A percentile compares a stretch with the other conserved stretches of the same genome.
Evolutionary conservation across 129 eudicot species (phyloP).

Genomic region (Pulicaria dysenterica): DNA sequence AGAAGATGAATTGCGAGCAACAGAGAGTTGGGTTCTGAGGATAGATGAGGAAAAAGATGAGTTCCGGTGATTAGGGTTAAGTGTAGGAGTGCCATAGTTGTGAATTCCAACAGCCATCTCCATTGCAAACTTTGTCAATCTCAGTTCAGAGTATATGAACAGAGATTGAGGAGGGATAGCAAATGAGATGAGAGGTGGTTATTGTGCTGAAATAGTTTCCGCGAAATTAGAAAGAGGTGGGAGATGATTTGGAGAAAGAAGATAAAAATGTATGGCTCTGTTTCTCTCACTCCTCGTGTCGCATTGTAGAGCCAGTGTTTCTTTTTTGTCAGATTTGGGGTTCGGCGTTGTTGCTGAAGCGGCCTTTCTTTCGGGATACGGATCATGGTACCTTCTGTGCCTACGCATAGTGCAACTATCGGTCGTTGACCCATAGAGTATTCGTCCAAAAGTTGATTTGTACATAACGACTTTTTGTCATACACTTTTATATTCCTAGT

Average conservation of each 20-base stretch:
- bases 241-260: slow-evolving; percentile 13
- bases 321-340: background rate
- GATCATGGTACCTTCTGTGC: too few relatives aligned
- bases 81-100: slow-evolving; percentile 29
- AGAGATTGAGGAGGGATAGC: slow-evolving; percentile 32
- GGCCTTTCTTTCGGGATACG: background rate
- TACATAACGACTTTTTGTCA: too few relatives aligned
- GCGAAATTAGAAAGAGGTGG: slow-evolving; percentile 3
- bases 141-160: slow-evolving; percentile 24
- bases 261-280: slow-evolving; percentile 18
- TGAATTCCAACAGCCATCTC: slow-evolving; percentile 56
- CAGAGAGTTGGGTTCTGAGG: slow-evolving; percentile 43
- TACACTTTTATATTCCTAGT: too few relatives aligned
- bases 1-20: slow-evolving; percentile 45
- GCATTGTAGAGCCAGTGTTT: slow-evolving; percentile 22
- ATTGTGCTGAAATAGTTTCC: background rate
- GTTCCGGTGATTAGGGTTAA: slow-evolving; percentile 28
- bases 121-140: slow-evolving; percentile 42
- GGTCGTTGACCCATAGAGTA: too few relatives aligned
- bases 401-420: too few relatives aligned
- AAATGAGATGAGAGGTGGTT: slow-evolving; percentile 17
- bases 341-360: background rate
- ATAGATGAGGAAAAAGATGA: slow-evolving; percentile 39
- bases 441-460: too few relatives aligned
- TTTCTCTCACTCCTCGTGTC: slow-evolving; percentile 21